Evolutionary conservation across 345 rosid genomes (phyloP), one percentile per base, ranked within the genome.

Genomic region (Euphorbia lathyris): DNA sequence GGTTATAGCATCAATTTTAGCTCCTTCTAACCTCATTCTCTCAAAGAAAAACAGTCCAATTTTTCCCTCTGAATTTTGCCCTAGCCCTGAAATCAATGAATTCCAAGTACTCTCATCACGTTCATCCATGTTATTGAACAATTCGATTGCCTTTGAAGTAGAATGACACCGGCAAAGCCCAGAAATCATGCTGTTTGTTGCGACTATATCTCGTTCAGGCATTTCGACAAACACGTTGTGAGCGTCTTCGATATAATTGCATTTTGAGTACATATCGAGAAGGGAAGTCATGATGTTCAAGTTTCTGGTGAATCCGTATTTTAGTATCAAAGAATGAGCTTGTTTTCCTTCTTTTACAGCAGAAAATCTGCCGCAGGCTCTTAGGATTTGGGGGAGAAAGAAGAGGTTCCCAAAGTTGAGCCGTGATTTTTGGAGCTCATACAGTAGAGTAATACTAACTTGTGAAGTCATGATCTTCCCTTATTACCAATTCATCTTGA

Each of bases 81-180:
- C 55, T 1, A 71, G 67, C 40, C 79, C 79, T 1, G 79, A 76
- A 20, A 70, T 76, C 56, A 76, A 51, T 2, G 79, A 70, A 52
- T 70, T 76, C 79, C 79, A 76, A 26, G 79, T 45, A 25, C 67
- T 71, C 57, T 56, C 62, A 42, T 76, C 72, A 6, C 79, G 70
- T 22, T 59, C 34, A 50, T 19, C 45, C 75, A 53, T 71, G 11
- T 40, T 58, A 32, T 71, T 23, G 16, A 76, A 76, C 68, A 71
- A 13, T 16, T 65, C 55, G 4, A 70, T 71, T 22, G 71, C 79
- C 16, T 48, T 68, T 22, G 42, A 34, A 14, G 68, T 58, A 13
- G 61, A 71, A 26, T 23, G 50, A 34, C 62, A 65, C 45, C 67
- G 42, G 26, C 32, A 76, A 10, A 76, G 61, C 47, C 63, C 68